Evolutionary conservation across 2,329 filamentous ascomycete genomes (phyloP).

Genomic region (Calonectria pteridis): DNA sequence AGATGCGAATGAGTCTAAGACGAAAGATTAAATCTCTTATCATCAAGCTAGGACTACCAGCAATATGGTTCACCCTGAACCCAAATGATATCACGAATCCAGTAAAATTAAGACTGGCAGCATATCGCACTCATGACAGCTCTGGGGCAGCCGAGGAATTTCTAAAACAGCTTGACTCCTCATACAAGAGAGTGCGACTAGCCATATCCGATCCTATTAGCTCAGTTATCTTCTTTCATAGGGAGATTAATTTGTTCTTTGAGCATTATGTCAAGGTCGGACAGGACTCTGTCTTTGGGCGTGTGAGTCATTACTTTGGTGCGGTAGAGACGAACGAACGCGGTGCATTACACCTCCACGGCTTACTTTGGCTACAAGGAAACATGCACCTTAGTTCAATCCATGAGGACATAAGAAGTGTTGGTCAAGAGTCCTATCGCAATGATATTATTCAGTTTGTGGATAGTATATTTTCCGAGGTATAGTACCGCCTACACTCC

Average conservation of each 20-base stretch:
- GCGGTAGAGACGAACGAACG: neutral
- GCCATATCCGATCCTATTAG: slow-evolving; percentile 14
- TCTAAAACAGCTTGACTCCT: slow-evolving; percentile 1
- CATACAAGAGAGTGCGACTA: slow-evolving; percentile 11
- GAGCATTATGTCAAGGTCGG: neutral
- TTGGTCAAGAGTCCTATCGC: neutral
- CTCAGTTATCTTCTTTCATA: slow-evolving; percentile 12
- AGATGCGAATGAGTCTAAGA: neutral
- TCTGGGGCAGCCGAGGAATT: neutral
- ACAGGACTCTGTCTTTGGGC: neutral
- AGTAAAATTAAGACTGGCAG: neutral
- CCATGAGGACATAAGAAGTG: neutral
- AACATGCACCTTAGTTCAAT: neutral
- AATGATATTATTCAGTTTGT: neutral
- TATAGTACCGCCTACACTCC: neutral
- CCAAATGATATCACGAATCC: slow-evolving; percentile 23
- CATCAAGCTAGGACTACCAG: slow-evolving; percentile 15
- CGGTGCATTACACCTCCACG: neutral
- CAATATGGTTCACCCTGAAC: slow-evolving; percentile 28
- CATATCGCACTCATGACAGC: neutral
- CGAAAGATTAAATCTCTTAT: slow-evolving; percentile 24
- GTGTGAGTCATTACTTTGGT: neutral
- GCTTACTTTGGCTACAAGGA: slow-evolving; percentile 4
- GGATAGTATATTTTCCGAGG: slow-evolving; percentile 17
- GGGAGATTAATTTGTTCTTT: neutral